These are phyloP conservation scores for Tephrocybe sp. DNA, from an alignment of 768 basidiomycete genomes.

Conservation along the genomic window DNA sequence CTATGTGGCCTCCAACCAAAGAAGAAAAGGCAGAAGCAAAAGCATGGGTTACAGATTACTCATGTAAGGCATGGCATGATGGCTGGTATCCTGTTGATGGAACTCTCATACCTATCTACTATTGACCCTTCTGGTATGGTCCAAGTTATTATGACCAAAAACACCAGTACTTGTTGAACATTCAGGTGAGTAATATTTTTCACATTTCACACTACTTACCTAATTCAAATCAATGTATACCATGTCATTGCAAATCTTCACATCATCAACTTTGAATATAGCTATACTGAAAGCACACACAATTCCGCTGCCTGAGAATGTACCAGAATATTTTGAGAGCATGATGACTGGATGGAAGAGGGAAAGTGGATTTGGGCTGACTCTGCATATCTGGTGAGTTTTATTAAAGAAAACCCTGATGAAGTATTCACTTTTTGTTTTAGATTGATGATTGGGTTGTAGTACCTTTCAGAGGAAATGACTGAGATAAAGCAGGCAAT, in stretches of 20 bases:
- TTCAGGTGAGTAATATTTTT: conserved; percentile 27
- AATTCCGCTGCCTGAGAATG: conserved; percentile 30
- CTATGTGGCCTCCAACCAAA: conserved; percentile 24
- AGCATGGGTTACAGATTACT: conserved; percentile 32
- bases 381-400: conserved; percentile 37
- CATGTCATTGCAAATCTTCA: conserved; percentile 35
- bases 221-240: too few relatives aligned
- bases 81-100: conserved; percentile 40
- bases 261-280: conserved; percentile 34
- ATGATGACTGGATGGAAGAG: conserved; percentile 21
- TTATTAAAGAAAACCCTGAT: not conserved
- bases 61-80: conserved; percentile 33
- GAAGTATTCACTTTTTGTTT: not conserved
- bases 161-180: conserved; percentile 37
- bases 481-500: too few relatives aligned
- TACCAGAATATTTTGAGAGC: conserved; percentile 19
- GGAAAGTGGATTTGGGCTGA: conserved; percentile 38
- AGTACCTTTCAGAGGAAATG: not conserved
- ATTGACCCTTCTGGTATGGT: conserved; percentile 32
- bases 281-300: conserved; percentile 30
- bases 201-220: too few relatives aligned
- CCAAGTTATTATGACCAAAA: conserved; percentile 39
- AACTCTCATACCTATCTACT: conserved; percentile 33
- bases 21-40: conserved; percentile 38
- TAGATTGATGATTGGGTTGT: too few relatives aligned